phyloP scores from a whole-genome alignment of 2,329 filamentous ascomycete genomes.

The Neobulgaria alba region DNA sequence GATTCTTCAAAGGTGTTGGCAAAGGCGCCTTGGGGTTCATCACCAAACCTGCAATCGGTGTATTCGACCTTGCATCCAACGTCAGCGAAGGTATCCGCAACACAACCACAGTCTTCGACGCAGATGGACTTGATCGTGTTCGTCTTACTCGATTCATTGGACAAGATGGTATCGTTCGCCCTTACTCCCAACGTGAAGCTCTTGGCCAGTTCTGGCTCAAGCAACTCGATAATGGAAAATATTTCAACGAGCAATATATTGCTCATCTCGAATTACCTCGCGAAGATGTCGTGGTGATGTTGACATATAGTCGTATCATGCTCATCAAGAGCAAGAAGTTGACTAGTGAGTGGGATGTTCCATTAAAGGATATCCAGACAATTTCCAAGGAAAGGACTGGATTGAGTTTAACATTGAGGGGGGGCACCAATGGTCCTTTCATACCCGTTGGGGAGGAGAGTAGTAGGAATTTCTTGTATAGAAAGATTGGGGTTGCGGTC shows the following conservation, averaged over 20 bases:
- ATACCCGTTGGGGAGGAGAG: slow-evolving; percentile 89
- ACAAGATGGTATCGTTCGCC: slow-evolving; percentile 84
- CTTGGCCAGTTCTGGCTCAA: slow-evolving; percentile 98
- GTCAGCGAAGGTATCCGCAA: slow-evolving; percentile 96
- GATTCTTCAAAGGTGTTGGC: slow-evolving; percentile 95
- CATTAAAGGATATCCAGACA: slow-evolving; percentile 90
- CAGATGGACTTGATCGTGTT: slow-evolving; percentile 86
- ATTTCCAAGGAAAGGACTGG: slow-evolving; percentile 96
- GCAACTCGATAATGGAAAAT: slow-evolving; percentile 93
- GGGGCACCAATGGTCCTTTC: slow-evolving; percentile 88
- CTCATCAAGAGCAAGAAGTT: slow-evolving; percentile 81
- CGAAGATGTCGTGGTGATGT: slow-evolving; percentile 82
- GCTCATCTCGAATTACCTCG: slow-evolving; percentile 87
- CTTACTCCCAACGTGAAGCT: slow-evolving; percentile 89
- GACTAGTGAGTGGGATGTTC: slow-evolving; percentile 90
- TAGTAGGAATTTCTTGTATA: slow-evolving; percentile 53
- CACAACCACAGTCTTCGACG: slow-evolving; percentile 96
- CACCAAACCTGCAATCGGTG: slow-evolving; percentile 93
- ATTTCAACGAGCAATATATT: slow-evolving; percentile 96
- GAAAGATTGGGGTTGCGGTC: slow-evolving; percentile 56
- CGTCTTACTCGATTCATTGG: slow-evolving; percentile 90
- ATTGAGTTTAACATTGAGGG: slow-evolving; percentile 78
- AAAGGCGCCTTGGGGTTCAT: slow-evolving; percentile 92
- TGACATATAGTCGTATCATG: slow-evolving; percentile 82
- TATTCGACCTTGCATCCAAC: slow-evolving; percentile 94